Evolutionary conservation across 179 eudicot species (phyloP).

Genomic region (Vitellaria paradoxa): DNA sequence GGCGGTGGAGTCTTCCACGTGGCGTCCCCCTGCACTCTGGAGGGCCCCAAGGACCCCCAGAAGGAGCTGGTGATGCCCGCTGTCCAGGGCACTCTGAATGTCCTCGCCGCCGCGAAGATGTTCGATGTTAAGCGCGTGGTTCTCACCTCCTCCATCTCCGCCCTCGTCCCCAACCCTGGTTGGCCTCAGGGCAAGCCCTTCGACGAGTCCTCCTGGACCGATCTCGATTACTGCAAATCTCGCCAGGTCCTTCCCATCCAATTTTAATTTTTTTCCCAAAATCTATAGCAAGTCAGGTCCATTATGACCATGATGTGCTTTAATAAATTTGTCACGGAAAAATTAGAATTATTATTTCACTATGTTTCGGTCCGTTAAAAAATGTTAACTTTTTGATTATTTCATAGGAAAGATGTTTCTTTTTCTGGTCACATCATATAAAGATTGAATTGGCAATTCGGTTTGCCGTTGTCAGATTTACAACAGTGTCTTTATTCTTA

Average conservation of each 20-base stretch:
- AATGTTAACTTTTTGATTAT: too few relatives aligned
- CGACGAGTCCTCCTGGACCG: slow-evolving; percentile 86
- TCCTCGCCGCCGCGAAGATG: slow-evolving; percentile 60
- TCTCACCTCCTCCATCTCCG: slow-evolving; percentile 73
- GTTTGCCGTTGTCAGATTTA: too few relatives aligned
- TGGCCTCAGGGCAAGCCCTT: slow-evolving; percentile 44
- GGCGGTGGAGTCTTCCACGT: slow-evolving; percentile 89
- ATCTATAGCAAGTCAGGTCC: neutral
- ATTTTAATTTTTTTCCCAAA: neutral
- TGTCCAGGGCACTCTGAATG: slow-evolving; percentile 73
- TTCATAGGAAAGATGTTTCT: too few relatives aligned
- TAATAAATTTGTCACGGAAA: neutral
- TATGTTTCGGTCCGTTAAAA: too few relatives aligned
- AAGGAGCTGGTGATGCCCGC: slow-evolving; percentile 74
- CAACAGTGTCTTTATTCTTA: too few relatives aligned
- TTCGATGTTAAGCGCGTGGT: slow-evolving; percentile 63
- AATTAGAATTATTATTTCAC: too few relatives aligned
- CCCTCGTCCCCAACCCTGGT: slow-evolving; percentile 73
- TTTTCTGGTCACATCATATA: too few relatives aligned
- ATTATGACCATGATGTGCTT: neutral
- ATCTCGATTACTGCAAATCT: slow-evolving; percentile 70
- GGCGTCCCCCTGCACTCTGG: slow-evolving; percentile 80
- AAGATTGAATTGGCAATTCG: too few relatives aligned
- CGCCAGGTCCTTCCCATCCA: slow-evolving; percentile 41
- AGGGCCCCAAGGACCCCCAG: slow-evolving; percentile 70